A percentile compares a stretch with the other conserved stretches of the same genome.
These are phyloP conservation scores for Cryptococcus neoformans DNA, from an alignment of 1,284 basidiomycete species.

Conservation along the genomic window DNA sequence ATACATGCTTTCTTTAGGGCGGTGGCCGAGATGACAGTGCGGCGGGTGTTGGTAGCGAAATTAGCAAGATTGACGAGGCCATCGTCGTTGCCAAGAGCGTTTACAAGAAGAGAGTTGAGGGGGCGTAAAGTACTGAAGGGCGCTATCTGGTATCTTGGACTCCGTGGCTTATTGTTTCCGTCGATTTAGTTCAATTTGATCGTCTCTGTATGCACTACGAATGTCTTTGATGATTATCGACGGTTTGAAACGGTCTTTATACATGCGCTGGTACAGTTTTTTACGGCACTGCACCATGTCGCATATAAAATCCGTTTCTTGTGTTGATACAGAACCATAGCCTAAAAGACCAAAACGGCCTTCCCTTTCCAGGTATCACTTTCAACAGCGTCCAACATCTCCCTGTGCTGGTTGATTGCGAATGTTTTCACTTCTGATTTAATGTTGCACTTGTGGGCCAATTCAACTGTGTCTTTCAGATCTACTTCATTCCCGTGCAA, in stretches of 20 bases:
- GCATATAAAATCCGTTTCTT: no score
- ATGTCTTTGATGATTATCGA: no score
- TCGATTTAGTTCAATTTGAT: background rate
- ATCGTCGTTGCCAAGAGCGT: constrained; percentile 54
- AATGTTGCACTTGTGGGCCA: constrained; percentile 17
- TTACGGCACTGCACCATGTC: background rate
- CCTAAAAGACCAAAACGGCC: constrained; percentile 15
- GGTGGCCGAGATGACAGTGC: constrained; percentile 88
- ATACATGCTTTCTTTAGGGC: constrained; percentile 57
- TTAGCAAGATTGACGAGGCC: constrained; percentile 66
- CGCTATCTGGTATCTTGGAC: background rate
- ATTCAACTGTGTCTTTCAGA: constrained; percentile 20
- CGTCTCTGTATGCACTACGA: no score
- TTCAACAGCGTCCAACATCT: constrained; percentile 18
- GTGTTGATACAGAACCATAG: background rate
- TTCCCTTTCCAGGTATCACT: constrained; percentile 18
- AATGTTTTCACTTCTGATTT: constrained; percentile 14
- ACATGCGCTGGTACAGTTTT: background rate
- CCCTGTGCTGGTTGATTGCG: constrained; percentile 11
- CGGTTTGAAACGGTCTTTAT: no score
- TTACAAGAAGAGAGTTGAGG: constrained; percentile 42
- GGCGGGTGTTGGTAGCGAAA: constrained; percentile 75
- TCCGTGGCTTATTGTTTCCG: background rate
- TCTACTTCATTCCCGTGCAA: constrained; percentile 24
- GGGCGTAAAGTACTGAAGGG: constrained; percentile 6